Base-by-base conservation (phyloP, 108 stramenopile species). In the Cyclotella atomus region DNA sequence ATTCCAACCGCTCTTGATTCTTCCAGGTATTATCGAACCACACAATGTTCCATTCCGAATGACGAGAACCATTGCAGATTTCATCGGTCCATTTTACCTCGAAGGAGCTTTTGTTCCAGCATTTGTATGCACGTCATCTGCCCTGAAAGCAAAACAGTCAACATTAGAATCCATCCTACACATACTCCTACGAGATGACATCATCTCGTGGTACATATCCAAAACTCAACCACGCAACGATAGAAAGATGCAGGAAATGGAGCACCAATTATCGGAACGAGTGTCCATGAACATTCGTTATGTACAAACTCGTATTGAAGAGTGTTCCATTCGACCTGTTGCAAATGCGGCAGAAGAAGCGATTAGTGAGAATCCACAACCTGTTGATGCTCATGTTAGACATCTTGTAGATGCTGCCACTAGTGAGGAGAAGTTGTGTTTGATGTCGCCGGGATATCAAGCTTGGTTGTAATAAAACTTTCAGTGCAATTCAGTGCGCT, bases 381-480 rank as follows among this genome's bases (percentile, higher is more conserved):
- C 88, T 9, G 68, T 93, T 52, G 92, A 93, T 66, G 35, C 53
- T 15, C 80, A 83, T 49, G 88, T 89, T 46, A 73, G 82, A 15
- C 65, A 80, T 23, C 85, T 93, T n/a, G 59, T 88, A 21, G 77
- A 76, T 49, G 68, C 71, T 29, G 92, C 92, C 2, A 79, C 84
- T 6, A 72, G 62, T 63, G 70, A 81, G 23, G 79, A 88, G n/a
- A 88, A 86, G 4, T 61, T 93, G 54, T 79, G 84, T 60, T 76
- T 85, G 73, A 93, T 88, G 87, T 68, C 84, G n/a, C 63, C 87
- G 50, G 77, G 61, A 15, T 93, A 85, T 75, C 90, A 88, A 20
- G 82, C 85, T 4, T 93, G 92, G 92, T 71, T 93, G 19, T 93
- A 46, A n/a, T n/a, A n/a, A n/a, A n/a, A n/a, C n/a, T n/a, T n/a